Percentiles rank a stretch among this genome's conserved stretches.
Conservation (phyloP, 805 yeast species). For the Yamadazyma scolyti region DNA sequence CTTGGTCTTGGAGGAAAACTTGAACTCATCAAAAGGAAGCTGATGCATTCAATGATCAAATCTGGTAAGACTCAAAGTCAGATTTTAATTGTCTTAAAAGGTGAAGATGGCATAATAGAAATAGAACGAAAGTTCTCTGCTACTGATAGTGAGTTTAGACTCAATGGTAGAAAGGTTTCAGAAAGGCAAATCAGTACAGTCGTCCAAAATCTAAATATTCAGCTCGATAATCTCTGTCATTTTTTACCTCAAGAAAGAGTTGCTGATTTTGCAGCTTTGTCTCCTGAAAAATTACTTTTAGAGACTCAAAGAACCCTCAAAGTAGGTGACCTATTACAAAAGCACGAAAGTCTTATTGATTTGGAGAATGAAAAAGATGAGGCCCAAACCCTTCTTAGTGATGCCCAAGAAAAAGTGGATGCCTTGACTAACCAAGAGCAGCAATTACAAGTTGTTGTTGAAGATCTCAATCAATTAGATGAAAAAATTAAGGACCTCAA, state of each 20-base stretch:
- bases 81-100: constrained; percentile 49
- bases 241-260: constrained; percentile 95
- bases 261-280: constrained; percentile 80
- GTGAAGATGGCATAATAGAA: constrained; percentile 28
- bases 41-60: constrained; percentile 68
- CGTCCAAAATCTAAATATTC: constrained; percentile 60
- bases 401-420: constrained; percentile 24
- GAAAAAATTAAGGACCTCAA: constrained; percentile 37
- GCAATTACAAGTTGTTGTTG: constrained; percentile 42
- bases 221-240: constrained; percentile 87
- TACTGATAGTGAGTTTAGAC: constrained; percentile 48
- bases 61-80: constrained; percentile 44
- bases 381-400: constrained; percentile 21
- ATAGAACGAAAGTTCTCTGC: constrained; percentile 46
- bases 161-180: constrained; percentile 38
- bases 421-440: constrained; percentile 34
- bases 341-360: constrained; percentile 54
- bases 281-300: constrained; percentile 66
- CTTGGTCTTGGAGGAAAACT: constrained; percentile 82
- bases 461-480: constrained; percentile 43
- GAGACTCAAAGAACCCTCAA: constrained; percentile 84
- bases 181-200: constrained; percentile 46
- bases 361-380: constrained; percentile 41
- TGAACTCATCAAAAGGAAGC: constrained; percentile 66
- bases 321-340: constrained; percentile 49